Base-by-base conservation (phyloP, 306 rosid species). In the Canavalia gladiata region DNA sequence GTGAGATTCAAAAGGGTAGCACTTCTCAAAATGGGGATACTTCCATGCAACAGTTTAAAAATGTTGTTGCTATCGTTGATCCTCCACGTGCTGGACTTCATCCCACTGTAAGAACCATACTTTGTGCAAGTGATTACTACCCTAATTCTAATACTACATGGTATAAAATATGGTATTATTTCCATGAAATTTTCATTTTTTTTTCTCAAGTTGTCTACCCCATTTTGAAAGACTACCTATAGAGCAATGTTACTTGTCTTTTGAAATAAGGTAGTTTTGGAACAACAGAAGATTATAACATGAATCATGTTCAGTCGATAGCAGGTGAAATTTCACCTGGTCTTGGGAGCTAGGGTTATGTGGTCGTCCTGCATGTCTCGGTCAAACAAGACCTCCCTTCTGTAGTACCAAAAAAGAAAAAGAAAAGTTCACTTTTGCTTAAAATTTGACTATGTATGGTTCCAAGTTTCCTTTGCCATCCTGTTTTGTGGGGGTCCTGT, bases 41-140 rank as follows among this genome's bases (percentile, higher is more conserved):
- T 84, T 79, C 80, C 2, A 18, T 31, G 55, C 72, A 83, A 79
- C 87, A 83, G 59, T 93, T 95, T 86, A 84, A 87, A 81, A 89
- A 95, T 83, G 90, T 95, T 70, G 97, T 95, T 77, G 99, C 97
- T 63, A 95, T 95, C 54, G 98, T 95, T 50, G 99, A 95, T 82
- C 99, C 99, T 77, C 99, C 99, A 12, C 94, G 98, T 28, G 91
- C 88, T 18, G 98, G 99, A 54, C 97, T 95, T 64, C 99, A 95
- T 83, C 98, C 99, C 46, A 89, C 92, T 43, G 99, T 95, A 85
- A 93, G 99, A 86, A 65, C 58, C 76, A 55, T 82, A 51, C 73
- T 74, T 2, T 39, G 45, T 59, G 68, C 7, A 3, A 85, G 28
- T 50, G 35, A 66, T 69, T 63, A n/a, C 47, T 43, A 28, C 43